phyloP scores from a whole-genome alignment of 2,329 filamentous ascomycete species.

The Huntiella omanensis region DNA sequence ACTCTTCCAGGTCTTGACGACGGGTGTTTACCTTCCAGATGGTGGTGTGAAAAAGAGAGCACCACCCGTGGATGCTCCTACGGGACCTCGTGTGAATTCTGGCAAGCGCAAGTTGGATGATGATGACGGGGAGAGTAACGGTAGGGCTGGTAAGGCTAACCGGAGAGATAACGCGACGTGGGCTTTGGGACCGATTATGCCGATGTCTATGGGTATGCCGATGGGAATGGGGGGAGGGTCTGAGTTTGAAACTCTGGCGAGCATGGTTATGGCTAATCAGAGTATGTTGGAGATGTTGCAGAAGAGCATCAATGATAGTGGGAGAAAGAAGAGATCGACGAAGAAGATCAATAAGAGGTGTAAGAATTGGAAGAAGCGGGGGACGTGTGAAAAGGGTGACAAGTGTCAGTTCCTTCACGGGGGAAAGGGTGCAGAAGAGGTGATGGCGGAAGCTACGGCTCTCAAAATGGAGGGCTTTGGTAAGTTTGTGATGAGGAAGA shows the following conservation, averaged over 20 bases:
- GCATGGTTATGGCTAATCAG: slow-evolving; percentile 9
- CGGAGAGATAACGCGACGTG: too few species aligned
- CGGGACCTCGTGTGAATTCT: slow-evolving; percentile 3
- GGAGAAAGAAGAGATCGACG: not conserved
- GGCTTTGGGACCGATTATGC: not conserved
- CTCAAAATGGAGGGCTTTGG: slow-evolving; percentile 2
- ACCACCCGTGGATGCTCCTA: slow-evolving; percentile 3
- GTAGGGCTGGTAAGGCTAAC: slow-evolving; percentile 2
- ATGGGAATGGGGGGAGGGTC: not conserved
- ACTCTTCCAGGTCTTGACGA: slow-evolving; percentile 39
- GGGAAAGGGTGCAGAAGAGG: too few species aligned
- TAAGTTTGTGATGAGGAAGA: slow-evolving; percentile 4
- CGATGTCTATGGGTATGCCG: not conserved
- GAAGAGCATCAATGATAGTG: not conserved
- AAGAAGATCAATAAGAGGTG: slow-evolving; percentile 8
- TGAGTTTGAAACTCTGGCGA: slow-evolving; percentile 8
- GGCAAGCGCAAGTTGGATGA: slow-evolving; percentile 4
- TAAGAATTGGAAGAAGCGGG: slow-evolving; percentile 6
- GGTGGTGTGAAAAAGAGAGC: not conserved
- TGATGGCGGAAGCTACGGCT: not conserved
- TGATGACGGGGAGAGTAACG: not conserved
- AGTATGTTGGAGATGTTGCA: slow-evolving; percentile 9
- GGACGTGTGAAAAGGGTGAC: slow-evolving; percentile 5
- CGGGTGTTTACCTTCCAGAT: slow-evolving; percentile 32
- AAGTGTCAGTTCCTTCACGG: slow-evolving; percentile 4